Evolutionary conservation across 129 eudicot genomes (phyloP).

Genomic region (Dittrichia graveolens): DNA sequence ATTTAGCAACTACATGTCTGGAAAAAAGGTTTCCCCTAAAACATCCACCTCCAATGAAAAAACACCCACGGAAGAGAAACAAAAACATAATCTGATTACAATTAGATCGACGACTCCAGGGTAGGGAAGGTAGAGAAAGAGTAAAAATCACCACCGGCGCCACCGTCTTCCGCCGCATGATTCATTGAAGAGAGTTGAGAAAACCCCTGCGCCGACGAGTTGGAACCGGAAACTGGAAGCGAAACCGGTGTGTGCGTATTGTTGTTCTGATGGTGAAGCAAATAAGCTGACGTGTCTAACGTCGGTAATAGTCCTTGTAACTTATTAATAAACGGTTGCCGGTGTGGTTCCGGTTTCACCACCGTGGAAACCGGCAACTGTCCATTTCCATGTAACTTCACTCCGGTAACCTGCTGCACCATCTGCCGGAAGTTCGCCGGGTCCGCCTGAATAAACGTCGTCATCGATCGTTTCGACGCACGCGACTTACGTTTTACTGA

Average conservation of each 20-base stretch:
- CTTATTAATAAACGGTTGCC: slow-evolving; percentile 38
- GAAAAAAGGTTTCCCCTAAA: slow-evolving; percentile 16
- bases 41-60: slow-evolving; percentile 19
- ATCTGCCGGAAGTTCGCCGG: slow-evolving; percentile 76
- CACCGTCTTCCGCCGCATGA: slow-evolving; percentile 34
- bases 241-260: slow-evolving; percentile 26
- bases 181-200: slow-evolving; percentile 25
- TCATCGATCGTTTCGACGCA: slow-evolving; percentile 58
- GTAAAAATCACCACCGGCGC: slow-evolving; percentile 52
- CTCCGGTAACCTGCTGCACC: slow-evolving; percentile 95
- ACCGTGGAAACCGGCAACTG: slow-evolving; percentile 43
- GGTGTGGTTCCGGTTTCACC: slow-evolving; percentile 71
- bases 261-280: slow-evolving; percentile 41
- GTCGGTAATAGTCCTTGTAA: slow-evolving; percentile 55
- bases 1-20: slow-evolving; percentile 19
- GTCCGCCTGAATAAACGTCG: slow-evolving; percentile 83
- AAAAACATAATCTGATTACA: slow-evolving; percentile 8
- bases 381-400: slow-evolving; percentile 35
- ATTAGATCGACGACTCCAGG: slow-evolving; percentile 67
- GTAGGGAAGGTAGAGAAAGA: slow-evolving; percentile 70
- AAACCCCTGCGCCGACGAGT: slow-evolving; percentile 7
- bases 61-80: neutral
- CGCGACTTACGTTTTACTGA: slow-evolving; percentile 66
- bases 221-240: slow-evolving; percentile 29
- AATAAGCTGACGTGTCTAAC: slow-evolving; percentile 73